These are phyloP conservation scores for Phytomonas sp. DNA, from an alignment of 208 protist genomes.

Conservation along the genomic window DNA sequence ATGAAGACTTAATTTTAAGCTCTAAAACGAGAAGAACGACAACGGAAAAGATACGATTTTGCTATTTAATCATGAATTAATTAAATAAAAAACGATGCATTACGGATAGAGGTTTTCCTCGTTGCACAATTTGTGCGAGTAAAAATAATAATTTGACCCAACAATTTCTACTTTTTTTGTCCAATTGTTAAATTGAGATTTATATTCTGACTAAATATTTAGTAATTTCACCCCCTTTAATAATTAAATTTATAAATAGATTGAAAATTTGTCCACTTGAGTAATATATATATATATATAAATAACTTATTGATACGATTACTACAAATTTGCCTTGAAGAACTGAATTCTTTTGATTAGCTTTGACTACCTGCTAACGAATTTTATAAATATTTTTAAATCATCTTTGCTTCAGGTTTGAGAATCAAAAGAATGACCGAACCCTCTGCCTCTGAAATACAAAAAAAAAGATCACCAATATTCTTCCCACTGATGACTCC, in stretches of 20 bases:
- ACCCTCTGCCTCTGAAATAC: no score
- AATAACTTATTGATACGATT: conserved; percentile 5
- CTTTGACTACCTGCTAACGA: background rate
- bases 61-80: background rate
- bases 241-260: background rate
- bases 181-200: background rate
- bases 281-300: conserved; percentile 3
- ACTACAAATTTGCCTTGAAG: background rate
- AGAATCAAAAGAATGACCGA: background rate
- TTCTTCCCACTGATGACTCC: background rate
- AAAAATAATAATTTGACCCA: background rate
- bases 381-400: background rate
- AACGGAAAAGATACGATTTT: background rate
- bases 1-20: background rate
- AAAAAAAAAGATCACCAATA: background rate
- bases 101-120: background rate
- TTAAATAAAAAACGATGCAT: background rate
- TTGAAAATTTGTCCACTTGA: background rate
- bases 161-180: background rate
- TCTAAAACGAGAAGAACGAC: background rate
- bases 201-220: background rate
- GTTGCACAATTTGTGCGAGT: background rate
- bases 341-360: background rate
- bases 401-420: background rate
- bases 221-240: background rate